Evolutionary conservation across 371 early-diverging fungal genomes (phyloP), one percentile per base, ranked within the genome.

Genomic region (Mucor sp.): DNA sequence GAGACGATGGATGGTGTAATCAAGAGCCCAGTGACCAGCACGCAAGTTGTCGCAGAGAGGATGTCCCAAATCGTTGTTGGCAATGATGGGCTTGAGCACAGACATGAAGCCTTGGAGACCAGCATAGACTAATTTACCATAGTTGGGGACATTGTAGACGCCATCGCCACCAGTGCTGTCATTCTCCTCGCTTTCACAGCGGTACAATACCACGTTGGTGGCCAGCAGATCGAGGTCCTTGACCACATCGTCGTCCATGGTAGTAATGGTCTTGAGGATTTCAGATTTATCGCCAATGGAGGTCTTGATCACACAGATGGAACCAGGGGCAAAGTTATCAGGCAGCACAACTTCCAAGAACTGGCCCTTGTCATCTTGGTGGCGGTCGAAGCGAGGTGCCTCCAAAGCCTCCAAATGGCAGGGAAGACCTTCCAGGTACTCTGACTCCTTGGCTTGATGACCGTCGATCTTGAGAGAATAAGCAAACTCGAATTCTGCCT

Each of bases 31-130:
- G 27, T 79, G 73, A 2, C 99, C 99, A 23, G 87, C 85, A 23
- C 98, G 89, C 64, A 99, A 74, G 68, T 99, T 93, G 17, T 80
- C 86, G 72, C 95, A 97, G 27, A 99, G 83, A 2, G 97, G 93
- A 69, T 97, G 97, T 0, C 98, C 97, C 61, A 97, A 80, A 74
- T 99, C 94, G 70, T 97, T 99, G 60, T 79, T 81, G 1, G 86
- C 84, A 37, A 95, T 92, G 27, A 95, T 90, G 0, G 87, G 85
- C 0, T 82, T 79, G 23, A 95, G 74, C 0, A 89, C 90, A 21
- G 95, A 89, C 70, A 94, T 89, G 72, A 95, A 95, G 0, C 99
- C 99, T 79, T 97, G 93, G 33, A 97, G 72, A 4, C 99, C 99
- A 67, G 94, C 94, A 75, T 97, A 99, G 0, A 92, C 79, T 4